Evolutionary conservation across 2,329 filamentous ascomycete species (phyloP).

Genomic region (Claviceps citrina): DNA sequence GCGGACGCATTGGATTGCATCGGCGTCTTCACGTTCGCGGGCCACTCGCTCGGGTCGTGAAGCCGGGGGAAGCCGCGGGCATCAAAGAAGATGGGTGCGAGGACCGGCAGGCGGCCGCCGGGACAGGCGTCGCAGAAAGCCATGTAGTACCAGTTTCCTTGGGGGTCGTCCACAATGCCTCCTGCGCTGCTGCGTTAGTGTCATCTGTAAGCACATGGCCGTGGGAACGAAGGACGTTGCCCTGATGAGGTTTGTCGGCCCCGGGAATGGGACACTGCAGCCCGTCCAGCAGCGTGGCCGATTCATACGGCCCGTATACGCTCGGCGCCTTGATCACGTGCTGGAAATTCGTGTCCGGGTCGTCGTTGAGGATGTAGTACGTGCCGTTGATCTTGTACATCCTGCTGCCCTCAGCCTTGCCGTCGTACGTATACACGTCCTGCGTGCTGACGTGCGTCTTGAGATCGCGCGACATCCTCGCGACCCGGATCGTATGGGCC

Average conservation of each 20-base stretch:
- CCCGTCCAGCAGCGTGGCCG: background rate
- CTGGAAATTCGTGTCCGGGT: background rate
- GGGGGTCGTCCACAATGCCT: background rate
- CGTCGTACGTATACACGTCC: background rate
- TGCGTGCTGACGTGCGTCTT: background rate
- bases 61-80: background rate
- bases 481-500: background rate
- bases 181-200: too few species aligned
- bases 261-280: background rate
- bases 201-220: too few species aligned
- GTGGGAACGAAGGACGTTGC: background rate
- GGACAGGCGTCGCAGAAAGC: background rate
- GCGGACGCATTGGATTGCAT: background rate
- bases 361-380: background rate
- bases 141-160: constrained; percentile 1
- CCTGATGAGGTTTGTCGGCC: background rate
- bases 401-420: background rate
- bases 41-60: background rate
- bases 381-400: constrained; percentile 1
- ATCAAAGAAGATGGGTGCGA: background rate
- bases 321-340: background rate
- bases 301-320: background rate
- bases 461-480: background rate
- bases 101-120: background rate
- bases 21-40: background rate